Evolutionary conservation across 2,329 filamentous ascomycete species (phyloP).

Genomic region (Penicillium sp.): DNA sequence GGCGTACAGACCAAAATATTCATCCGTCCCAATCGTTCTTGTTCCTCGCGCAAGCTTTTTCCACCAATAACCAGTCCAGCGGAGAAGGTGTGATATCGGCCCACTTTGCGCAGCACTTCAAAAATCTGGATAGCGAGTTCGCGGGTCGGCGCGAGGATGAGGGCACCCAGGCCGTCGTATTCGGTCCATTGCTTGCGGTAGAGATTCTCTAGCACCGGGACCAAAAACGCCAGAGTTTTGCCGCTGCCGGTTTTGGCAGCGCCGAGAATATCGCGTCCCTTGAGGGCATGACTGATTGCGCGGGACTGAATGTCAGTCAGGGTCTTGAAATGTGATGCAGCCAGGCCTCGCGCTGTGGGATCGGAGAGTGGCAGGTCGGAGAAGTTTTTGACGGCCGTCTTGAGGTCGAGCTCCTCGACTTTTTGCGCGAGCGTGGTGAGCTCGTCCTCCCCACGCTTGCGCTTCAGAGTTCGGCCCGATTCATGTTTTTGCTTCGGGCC

Average conservation of each 20-base stretch:
- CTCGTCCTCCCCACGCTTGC: constrained; percentile 52
- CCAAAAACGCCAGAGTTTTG: constrained; percentile 90
- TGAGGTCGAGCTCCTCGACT: constrained; percentile 51
- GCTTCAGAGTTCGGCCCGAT: constrained; percentile 44
- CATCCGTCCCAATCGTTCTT: constrained; percentile 83
- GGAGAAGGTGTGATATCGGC: constrained; percentile 85
- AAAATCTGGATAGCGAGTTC: constrained; percentile 98
- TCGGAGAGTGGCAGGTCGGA: constrained; percentile 83
- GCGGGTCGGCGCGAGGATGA: constrained; percentile 91
- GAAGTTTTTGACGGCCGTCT: constrained; percentile 67
- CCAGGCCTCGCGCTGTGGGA: constrained; percentile 76
- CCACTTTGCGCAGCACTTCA: constrained; percentile 87
- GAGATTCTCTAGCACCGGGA: constrained; percentile 90
- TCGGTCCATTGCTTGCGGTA: constrained; percentile 89
- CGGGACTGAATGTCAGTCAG: constrained; percentile 90
- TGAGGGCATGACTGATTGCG: constrained; percentile 84
- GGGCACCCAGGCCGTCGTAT: constrained; percentile 84
- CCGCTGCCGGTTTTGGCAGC: constrained; percentile 95
- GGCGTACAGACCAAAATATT: constrained; percentile 97
- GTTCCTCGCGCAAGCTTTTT: constrained; percentile 85
- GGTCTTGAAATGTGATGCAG: constrained; percentile 83
- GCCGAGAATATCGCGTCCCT: constrained; percentile 84
- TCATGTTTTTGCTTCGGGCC: constrained; percentile 33
- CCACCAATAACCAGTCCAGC: constrained; percentile 93
- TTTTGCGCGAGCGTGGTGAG: constrained; percentile 46